phyloP scores from a whole-genome alignment of 441 rosid species.

The Isatis lusitanica region DNA sequence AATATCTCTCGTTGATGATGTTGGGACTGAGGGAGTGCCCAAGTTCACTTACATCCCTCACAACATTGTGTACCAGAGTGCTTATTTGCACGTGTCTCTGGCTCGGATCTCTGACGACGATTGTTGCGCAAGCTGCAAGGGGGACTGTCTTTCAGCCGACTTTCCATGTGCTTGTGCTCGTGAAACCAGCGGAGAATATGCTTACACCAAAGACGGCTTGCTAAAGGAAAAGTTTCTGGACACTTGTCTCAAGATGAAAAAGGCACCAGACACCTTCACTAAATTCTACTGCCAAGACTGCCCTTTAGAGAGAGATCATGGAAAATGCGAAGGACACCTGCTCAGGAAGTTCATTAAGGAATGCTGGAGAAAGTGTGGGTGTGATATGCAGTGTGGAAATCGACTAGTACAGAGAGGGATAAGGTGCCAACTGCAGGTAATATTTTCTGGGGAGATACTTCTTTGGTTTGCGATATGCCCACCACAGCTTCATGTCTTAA shows the following conservation, averaged over 20 bases:
- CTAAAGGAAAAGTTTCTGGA: slow-evolving; percentile 65
- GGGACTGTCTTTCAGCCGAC: slow-evolving; percentile 65
- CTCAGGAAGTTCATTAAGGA: slow-evolving; percentile 82
- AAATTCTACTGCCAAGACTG: slow-evolving; percentile 69
- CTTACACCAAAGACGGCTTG: slow-evolving; percentile 64
- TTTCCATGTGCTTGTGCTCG: slow-evolving; percentile 79
- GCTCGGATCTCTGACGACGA: slow-evolving; percentile 76
- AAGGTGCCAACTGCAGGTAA: slow-evolving; percentile 65
- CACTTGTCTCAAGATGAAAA: slow-evolving; percentile 47
- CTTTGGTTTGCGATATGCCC: not conserved
- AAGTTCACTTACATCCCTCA: slow-evolving; percentile 67
- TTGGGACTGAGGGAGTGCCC: slow-evolving; percentile 52
- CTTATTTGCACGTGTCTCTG: slow-evolving; percentile 63
- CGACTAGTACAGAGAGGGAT: slow-evolving; percentile 87
- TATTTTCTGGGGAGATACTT: slow-evolving; percentile 3
- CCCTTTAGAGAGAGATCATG: slow-evolving; percentile 68
- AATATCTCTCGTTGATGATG: slow-evolving; percentile 61
- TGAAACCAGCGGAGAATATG: slow-evolving; percentile 87
- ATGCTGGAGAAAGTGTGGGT: slow-evolving; percentile 94
- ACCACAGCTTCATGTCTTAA: not conserved
- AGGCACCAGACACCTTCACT: slow-evolving; percentile 43
- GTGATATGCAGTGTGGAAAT: slow-evolving; percentile 76
- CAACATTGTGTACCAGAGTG: slow-evolving; percentile 59
- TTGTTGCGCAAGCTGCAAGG: slow-evolving; percentile 70
- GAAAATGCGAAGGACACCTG: slow-evolving; percentile 78